A percentile compares a stretch with the other conserved stretches of the same genome.
Conservation (phyloP, 805 yeast species). For the Brettanomyces bruxellensis region DNA sequence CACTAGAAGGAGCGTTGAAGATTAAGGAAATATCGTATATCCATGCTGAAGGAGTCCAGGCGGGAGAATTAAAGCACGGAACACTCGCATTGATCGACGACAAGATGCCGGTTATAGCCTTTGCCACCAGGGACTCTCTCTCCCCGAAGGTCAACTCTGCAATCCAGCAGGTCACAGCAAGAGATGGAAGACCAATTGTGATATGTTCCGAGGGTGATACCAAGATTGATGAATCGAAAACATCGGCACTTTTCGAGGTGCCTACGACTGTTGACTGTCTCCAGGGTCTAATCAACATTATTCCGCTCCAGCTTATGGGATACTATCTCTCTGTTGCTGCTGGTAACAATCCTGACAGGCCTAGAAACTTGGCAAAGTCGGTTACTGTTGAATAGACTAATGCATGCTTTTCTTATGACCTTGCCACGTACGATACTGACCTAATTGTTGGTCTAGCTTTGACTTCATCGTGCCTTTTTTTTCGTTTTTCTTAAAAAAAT, state of each 20-base stretch:
- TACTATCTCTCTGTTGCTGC: constrained; percentile 94
- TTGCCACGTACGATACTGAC: background rate
- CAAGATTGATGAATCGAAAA: constrained; percentile 45
- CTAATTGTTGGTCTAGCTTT: no score
- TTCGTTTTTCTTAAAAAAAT: no score
- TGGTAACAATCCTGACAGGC: constrained; percentile 97
- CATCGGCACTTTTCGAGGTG: constrained; percentile 71
- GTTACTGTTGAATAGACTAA: constrained; percentile 80
- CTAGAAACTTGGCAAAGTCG: constrained; percentile 95
- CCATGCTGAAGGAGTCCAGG: constrained; percentile 98
- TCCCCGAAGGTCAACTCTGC: constrained; percentile 96
- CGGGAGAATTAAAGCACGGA: constrained; percentile 99
- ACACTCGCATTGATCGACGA: constrained; percentile 95
- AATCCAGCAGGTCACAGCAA: constrained; percentile 91
- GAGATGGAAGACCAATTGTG: constrained; percentile 94
- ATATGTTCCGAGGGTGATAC: constrained; percentile 80
- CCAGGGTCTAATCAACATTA: constrained; percentile 90
- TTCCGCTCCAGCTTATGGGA: constrained; percentile 92
- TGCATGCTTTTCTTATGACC: background rate
- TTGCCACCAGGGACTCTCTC: constrained; percentile 93
- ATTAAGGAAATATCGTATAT: constrained; percentile 97
- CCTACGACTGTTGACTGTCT: constrained; percentile 95
- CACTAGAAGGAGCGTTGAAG: constrained; percentile 96
- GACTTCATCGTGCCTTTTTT: no score
- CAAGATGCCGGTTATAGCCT: constrained; percentile 84